A percentile compares a stretch with the other conserved stretches of the same genome.
phyloP scores from a whole-genome alignment of 257 asterid genomes.

The Linderniella brevidens region DNA sequence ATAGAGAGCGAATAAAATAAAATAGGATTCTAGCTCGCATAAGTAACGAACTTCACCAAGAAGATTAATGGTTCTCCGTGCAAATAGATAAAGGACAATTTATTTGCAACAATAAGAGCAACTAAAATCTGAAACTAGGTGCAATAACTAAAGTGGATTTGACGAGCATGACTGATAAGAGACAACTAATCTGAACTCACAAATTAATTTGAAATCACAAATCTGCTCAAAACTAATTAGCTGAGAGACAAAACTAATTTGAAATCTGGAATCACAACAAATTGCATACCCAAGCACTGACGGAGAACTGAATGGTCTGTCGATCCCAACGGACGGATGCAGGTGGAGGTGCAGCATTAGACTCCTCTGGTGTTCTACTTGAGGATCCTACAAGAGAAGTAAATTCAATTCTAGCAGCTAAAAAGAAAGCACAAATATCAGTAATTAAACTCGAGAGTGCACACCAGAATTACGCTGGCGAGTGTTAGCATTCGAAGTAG shows the following conservation, averaged over 20 bases:
- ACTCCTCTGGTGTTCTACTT: constrained; percentile 48
- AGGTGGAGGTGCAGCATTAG: constrained; percentile 41
- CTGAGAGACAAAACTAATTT: not conserved
- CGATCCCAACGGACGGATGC: constrained; percentile 57
- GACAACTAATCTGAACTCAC: no score
- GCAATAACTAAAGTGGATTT: not conserved
- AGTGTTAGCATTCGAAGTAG: constrained; percentile 28
- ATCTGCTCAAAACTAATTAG: not conserved
- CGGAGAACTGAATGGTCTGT: constrained; percentile 68
- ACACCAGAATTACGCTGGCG: constrained; percentile 49
- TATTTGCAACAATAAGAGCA: constrained; percentile 6
- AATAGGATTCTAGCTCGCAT: constrained; percentile 5
- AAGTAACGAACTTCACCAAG: not conserved
- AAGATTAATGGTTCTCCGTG: not conserved
- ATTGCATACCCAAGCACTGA: constrained; percentile 84
- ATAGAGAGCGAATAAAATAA: constrained; percentile 3
- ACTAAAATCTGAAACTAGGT: constrained; percentile 5
- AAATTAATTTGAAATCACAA: not conserved
- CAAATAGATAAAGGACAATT: not conserved
- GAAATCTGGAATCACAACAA: not conserved
- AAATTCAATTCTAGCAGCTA: not conserved
- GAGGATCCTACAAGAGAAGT: constrained; percentile 37
- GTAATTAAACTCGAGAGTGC: not conserved
- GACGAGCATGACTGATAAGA: not conserved
- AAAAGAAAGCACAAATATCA: not conserved